Conservation (phyloP, 352 stramenopile genomes). For the Phytophthora ramorum region DNA sequence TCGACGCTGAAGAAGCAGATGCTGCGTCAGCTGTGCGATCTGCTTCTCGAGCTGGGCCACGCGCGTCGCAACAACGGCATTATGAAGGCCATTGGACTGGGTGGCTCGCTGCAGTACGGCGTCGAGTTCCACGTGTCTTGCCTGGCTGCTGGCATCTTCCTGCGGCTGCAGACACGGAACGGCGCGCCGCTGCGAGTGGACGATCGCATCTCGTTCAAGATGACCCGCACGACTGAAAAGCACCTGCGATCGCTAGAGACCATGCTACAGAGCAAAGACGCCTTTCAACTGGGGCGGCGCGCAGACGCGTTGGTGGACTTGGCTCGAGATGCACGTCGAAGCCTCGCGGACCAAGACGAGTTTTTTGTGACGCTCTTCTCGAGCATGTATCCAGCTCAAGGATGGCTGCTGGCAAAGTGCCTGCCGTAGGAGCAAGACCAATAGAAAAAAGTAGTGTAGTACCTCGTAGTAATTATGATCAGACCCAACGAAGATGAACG, state of each 20-base stretch:
- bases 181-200: slow-evolving; percentile 71
- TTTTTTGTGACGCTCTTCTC: slow-evolving; percentile 88
- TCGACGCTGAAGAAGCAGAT: slow-evolving; percentile 78
- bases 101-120: slow-evolving; percentile 74
- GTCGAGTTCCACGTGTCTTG: slow-evolving; percentile 84
- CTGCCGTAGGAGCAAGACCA: slow-evolving; percentile 27
- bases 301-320: slow-evolving; percentile 83
- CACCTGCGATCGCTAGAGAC: slow-evolving; percentile 76
- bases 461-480: slow-evolving; percentile 15
- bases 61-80: slow-evolving; percentile 79
- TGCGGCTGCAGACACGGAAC: slow-evolving; percentile 81
- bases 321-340: slow-evolving; percentile 63
- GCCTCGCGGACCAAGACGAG: slow-evolving; percentile 85
- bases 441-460: slow-evolving; percentile 33
- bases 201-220: slow-evolving; percentile 80
- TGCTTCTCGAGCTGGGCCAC: slow-evolving; percentile 70
- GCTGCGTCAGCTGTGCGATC: slow-evolving; percentile 69
- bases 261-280: slow-evolving; percentile 79
- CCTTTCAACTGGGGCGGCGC: slow-evolving; percentile 75
- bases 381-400: slow-evolving; percentile 81
- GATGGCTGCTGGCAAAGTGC: slow-evolving; percentile 84
- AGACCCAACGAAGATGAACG: not conserved
- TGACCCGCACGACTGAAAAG: slow-evolving; percentile 85
- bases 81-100: slow-evolving; percentile 88
- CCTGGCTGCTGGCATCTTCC: slow-evolving; percentile 76